Evolutionary conservation across 169 alveolate species (phyloP).

Genomic region (Eimeria mitis): DNA sequence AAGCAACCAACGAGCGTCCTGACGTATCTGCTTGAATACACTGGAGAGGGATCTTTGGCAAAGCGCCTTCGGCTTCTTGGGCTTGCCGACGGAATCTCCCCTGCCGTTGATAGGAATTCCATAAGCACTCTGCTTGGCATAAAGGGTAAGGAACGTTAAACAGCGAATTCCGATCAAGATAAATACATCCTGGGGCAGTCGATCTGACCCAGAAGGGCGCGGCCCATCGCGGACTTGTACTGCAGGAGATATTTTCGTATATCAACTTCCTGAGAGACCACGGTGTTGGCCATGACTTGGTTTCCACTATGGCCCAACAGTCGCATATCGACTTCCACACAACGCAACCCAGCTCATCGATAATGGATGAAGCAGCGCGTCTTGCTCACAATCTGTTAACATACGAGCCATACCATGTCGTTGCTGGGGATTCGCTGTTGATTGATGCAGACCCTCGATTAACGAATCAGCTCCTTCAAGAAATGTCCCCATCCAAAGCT

Average conservation of each 20-base stretch:
- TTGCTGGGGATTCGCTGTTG: slow-evolving; percentile 81
- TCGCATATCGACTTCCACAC: slow-evolving; percentile 77
- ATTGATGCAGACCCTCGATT: slow-evolving; percentile 75
- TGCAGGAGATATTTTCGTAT: slow-evolving; percentile 73
- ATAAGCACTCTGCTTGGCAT: slow-evolving; percentile 75
- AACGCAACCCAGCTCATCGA: slow-evolving; percentile 69
- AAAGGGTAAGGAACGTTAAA: slow-evolving; percentile 47
- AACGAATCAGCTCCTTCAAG: slow-evolving; percentile 73
- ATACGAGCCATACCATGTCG: slow-evolving; percentile 81
- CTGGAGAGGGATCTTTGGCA: slow-evolving; percentile 82
- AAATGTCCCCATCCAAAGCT: slow-evolving; percentile 70
- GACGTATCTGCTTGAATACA: slow-evolving; percentile 79
- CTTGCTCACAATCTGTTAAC: slow-evolving; percentile 79
- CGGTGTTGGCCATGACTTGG: slow-evolving; percentile 72
- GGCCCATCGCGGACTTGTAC: slow-evolving; percentile 69
- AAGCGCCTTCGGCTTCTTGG: slow-evolving; percentile 79
- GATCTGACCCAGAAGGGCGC: slow-evolving; percentile 78
- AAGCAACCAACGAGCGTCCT: slow-evolving; percentile 81
- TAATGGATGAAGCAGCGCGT: slow-evolving; percentile 83
- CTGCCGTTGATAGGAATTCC: slow-evolving; percentile 73
- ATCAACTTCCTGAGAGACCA: slow-evolving; percentile 72
- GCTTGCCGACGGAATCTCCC: slow-evolving; percentile 69
- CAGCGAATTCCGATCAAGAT: background rate
- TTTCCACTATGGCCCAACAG: slow-evolving; percentile 75
- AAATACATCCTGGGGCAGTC: slow-evolving; percentile 35